Evolutionary conservation across 139 green algal species (phyloP).

Genomic region (Asterochloris erici): DNA sequence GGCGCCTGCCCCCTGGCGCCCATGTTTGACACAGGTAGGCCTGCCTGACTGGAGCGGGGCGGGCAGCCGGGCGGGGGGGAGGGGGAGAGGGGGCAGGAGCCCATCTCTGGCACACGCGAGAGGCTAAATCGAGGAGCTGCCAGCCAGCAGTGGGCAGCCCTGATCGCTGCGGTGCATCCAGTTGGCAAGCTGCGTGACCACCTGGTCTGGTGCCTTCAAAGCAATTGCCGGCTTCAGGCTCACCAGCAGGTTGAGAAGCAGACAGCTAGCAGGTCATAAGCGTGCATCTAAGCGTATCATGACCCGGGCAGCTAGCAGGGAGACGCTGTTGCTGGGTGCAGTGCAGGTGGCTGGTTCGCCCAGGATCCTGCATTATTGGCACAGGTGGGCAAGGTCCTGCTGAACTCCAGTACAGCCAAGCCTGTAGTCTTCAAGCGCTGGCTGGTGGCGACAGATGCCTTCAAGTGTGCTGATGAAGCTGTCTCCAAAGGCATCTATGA

Average conservation of each 20-base stretch:
- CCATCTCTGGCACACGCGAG: too few relatives aligned
- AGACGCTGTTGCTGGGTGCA: neutral
- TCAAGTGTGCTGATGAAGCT: conserved; percentile 49
- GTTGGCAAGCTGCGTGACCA: too few relatives aligned
- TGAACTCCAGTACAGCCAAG: conserved; percentile 28
- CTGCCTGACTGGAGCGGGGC: neutral
- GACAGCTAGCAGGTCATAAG: neutral
- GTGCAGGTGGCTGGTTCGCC: conserved; percentile 56
- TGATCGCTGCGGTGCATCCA: too few relatives aligned
- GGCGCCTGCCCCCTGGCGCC: conserved; percentile 68
- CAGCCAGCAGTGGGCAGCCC: too few relatives aligned
- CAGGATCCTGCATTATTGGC: conserved; percentile 45
- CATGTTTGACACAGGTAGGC: conserved; percentile 72
- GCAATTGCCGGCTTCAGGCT: neutral
- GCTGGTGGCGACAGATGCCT: conserved; percentile 75
- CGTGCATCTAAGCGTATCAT: neutral
- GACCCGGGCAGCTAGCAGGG: neutral
- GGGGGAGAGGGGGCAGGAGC: too few relatives aligned
- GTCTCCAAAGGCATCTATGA: conserved; percentile 58
- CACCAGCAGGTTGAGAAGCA: neutral
- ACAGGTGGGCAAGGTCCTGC: conserved; percentile 46
- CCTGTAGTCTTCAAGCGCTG: conserved; percentile 40
- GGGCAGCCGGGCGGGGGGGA: too few relatives aligned
- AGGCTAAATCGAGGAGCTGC: too few relatives aligned
- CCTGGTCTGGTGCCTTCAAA: too few relatives aligned